Percentiles rank a stretch among this genome's conserved stretches.
Conservation (phyloP, 2,329 filamentous ascomycete genomes). For the Nakataea oryzae region DNA sequence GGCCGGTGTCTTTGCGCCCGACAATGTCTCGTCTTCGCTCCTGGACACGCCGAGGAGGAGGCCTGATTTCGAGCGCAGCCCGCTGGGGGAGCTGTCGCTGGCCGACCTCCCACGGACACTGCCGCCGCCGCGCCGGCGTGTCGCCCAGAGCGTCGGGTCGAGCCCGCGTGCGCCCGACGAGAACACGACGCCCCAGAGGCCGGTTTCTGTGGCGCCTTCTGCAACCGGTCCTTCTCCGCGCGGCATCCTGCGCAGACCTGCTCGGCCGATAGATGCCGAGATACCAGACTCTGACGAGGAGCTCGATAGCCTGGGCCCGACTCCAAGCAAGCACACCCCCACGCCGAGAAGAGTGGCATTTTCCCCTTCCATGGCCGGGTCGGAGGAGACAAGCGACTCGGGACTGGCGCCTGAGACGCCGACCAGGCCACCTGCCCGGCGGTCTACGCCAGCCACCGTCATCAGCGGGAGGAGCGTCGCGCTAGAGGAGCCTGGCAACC, state of each 20-base stretch:
- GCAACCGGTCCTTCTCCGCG: not conserved
- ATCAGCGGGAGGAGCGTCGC: too few relatives aligned
- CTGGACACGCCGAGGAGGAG: not conserved
- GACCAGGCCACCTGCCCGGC: not conserved
- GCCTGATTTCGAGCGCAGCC: constrained; percentile 4
- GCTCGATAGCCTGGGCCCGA: constrained; percentile 16
- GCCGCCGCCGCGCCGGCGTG: not conserved
- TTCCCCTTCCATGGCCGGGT: not conserved
- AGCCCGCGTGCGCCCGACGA: constrained; percentile 42
- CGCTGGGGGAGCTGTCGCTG: constrained; percentile 7
- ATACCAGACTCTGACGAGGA: constrained; percentile 43
- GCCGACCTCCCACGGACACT: not conserved
- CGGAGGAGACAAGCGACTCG: not conserved
- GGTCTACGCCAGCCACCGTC: too few relatives aligned
- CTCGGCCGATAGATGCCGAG: constrained; percentile 15
- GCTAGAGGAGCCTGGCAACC: not conserved
- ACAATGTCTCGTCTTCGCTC: not conserved
- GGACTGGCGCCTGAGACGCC: constrained; percentile 1
- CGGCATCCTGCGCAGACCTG: not conserved
- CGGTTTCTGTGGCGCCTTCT: not conserved
- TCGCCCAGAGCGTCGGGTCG: constrained; percentile 14
- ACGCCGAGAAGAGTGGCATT: not conserved
- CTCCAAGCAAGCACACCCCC: constrained; percentile 12
- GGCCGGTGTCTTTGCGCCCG: constrained; percentile 5
- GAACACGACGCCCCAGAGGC: not conserved